phyloP scores from a whole-genome alignment of 2,329 filamentous ascomycete species.

The Aspergillus puulaauensis region DNA sequence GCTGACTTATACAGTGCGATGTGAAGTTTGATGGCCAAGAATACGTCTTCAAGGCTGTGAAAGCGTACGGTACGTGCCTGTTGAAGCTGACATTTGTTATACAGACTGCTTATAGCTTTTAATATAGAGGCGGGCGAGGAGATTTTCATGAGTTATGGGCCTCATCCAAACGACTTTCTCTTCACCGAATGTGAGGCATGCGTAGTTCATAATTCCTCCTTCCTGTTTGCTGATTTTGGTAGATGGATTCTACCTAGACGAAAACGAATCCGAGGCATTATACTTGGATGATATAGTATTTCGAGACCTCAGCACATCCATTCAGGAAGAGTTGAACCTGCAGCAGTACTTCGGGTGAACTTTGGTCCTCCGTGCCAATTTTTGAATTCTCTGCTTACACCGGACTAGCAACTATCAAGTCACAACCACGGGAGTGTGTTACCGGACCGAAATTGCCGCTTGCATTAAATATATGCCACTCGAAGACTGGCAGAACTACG shows the following conservation, averaged over 20 bases:
- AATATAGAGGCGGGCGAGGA: conserved; percentile 40
- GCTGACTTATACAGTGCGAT: conserved; percentile 31
- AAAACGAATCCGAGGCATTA: conserved; percentile 40
- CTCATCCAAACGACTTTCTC: conserved; percentile 45
- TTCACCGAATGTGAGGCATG: conserved; percentile 41
- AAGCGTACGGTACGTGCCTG: conserved; percentile 29
- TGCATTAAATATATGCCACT: conserved; percentile 40
- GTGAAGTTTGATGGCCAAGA: conserved; percentile 36
- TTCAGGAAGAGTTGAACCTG: conserved; percentile 34
- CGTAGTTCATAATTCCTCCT: background rate
- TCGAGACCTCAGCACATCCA: conserved; percentile 26
- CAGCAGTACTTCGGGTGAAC: conserved; percentile 43
- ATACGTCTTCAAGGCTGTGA: conserved; percentile 37
- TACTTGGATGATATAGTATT: conserved; percentile 45
- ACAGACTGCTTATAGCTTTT: background rate
- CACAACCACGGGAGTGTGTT: conserved; percentile 39
- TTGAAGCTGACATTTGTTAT: background rate
- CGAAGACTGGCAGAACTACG: conserved; percentile 40
- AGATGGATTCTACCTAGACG: conserved; percentile 46
- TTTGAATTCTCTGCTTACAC: background rate
- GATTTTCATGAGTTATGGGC: conserved; percentile 45
- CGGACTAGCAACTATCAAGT: conserved; percentile 41
- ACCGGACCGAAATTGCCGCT: conserved; percentile 44
- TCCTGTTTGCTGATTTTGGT: background rate
- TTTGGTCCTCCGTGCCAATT: background rate